These are phyloP conservation scores for Phytophthora rubi DNA, from an alignment of 352 stramenopile genomes.

Conservation along the genomic window DNA sequence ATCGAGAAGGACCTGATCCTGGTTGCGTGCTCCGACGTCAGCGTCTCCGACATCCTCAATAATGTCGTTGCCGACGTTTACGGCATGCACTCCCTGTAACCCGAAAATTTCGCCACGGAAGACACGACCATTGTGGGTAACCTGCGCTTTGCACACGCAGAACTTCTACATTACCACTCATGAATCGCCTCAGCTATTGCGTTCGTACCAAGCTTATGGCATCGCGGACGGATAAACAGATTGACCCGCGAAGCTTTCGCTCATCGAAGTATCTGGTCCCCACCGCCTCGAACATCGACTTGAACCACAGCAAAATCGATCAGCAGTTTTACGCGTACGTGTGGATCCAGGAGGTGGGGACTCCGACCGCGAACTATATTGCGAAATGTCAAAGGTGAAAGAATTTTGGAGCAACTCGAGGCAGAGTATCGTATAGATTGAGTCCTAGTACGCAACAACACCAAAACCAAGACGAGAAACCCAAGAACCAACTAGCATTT, in stretches of 20 bases:
- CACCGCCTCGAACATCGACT: constrained; percentile 72
- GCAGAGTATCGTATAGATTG: too few relatives aligned
- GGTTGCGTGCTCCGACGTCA: constrained; percentile 75
- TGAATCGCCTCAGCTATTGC: constrained; percentile 69
- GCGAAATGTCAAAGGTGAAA: too few relatives aligned
- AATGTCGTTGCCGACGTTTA: constrained; percentile 85
- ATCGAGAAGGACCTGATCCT: constrained; percentile 82
- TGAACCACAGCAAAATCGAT: not conserved
- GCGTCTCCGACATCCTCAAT: constrained; percentile 80
- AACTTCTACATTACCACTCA: constrained; percentile 71
- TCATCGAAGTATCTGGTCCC: constrained; percentile 56
- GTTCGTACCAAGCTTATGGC: constrained; percentile 43
- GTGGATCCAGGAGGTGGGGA: too few relatives aligned
- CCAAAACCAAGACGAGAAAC: too few relatives aligned
- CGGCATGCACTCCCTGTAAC: constrained; percentile 81
- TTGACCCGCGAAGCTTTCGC: constrained; percentile 59
- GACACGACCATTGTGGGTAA: constrained; percentile 44
- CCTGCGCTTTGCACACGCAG: constrained; percentile 75
- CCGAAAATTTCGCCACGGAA: constrained; percentile 29
- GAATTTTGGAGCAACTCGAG: too few relatives aligned
- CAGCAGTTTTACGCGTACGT: too few relatives aligned
- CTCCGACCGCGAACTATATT: too few relatives aligned
- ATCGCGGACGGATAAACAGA: constrained; percentile 40
- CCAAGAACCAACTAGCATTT: not conserved
- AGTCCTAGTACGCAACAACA: too few relatives aligned